phyloP scores from a whole-genome alignment of 495 filamentous ascomycete species.

The Lasiosphaeria miniovina region DNA sequence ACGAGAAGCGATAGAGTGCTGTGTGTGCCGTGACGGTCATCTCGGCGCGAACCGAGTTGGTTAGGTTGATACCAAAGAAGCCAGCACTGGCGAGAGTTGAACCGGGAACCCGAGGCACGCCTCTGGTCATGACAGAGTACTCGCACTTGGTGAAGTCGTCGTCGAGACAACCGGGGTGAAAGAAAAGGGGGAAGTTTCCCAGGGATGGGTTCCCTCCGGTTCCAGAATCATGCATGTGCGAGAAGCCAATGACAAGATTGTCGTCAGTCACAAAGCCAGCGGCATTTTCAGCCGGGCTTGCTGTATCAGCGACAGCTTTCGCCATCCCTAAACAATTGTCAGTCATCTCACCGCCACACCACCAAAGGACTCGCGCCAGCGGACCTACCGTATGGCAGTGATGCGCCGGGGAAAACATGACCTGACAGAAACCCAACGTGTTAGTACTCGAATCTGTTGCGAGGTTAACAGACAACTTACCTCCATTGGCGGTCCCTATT shows the following conservation, averaged over 20 bases:
- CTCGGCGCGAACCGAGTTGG: constrained; percentile 61
- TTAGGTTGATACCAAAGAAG: constrained; percentile 63
- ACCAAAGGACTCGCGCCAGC: background rate
- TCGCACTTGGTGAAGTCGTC: constrained; percentile 61
- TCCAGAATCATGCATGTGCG: constrained; percentile 66
- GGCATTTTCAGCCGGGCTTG: constrained; percentile 57
- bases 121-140: constrained; percentile 52
- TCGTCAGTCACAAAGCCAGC: constrained; percentile 66
- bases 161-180: constrained; percentile 61
- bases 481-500: constrained; percentile 62
- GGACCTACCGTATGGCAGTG: constrained; percentile 59
- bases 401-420: constrained; percentile 73
- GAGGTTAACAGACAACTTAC: constrained; percentile 24
- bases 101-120: constrained; percentile 43
- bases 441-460: background rate
- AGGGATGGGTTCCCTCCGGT: constrained; percentile 58
- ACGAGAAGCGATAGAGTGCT: constrained; percentile 68
- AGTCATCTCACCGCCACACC: constrained; percentile 6
- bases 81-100: constrained; percentile 60
- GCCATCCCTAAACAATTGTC: constrained; percentile 51
- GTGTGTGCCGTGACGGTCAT: constrained; percentile 67
- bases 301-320: constrained; percentile 63
- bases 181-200: constrained; percentile 74
- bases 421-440: constrained; percentile 17
- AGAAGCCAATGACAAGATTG: constrained; percentile 49